Conservation (phyloP, 1,139 yeast species). For the Diutina neorugosa region DNA sequence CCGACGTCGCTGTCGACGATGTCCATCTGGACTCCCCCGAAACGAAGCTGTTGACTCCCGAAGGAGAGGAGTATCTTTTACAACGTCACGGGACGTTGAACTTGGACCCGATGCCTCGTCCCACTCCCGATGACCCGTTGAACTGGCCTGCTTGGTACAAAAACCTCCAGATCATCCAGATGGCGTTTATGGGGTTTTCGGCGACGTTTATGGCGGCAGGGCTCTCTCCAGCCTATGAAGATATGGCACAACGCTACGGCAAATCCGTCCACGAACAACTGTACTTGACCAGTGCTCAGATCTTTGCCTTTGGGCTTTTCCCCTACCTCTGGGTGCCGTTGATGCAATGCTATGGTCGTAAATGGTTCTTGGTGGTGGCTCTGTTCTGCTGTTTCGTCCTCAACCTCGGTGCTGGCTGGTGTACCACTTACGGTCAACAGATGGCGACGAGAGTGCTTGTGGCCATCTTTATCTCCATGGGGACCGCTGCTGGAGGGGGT, state of each 20-base stretch:
- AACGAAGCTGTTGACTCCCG: background rate
- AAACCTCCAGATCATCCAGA: background rate
- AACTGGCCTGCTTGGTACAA: slow-evolving; percentile 2
- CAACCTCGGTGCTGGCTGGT: slow-evolving; percentile 1
- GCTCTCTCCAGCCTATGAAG: background rate
- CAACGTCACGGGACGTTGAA: background rate
- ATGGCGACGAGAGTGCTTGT: slow-evolving; percentile 1
- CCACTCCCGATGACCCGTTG: background rate
- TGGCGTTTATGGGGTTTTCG: background rate
- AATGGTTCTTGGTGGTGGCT: background rate
- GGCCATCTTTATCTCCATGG: background rate
- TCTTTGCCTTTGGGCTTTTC: background rate
- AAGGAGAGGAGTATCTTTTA: background rate
- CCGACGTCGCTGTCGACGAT: background rate
- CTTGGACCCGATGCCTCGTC: slow-evolving; percentile 1
- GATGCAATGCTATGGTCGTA: background rate
- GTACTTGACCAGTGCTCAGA: slow-evolving; percentile 1
- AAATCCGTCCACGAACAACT: background rate
- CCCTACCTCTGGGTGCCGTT: slow-evolving; percentile 1
- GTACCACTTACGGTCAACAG: slow-evolving; percentile 1
- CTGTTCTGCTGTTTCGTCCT: background rate
- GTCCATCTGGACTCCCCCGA: background rate
- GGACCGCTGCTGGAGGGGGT: background rate
- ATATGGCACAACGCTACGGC: background rate
- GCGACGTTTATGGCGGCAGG: slow-evolving; percentile 4